Evolutionary conservation across 768 basidiomycete genomes (phyloP), one percentile per base, ranked within the genome.

Genomic region (Boletus patriciae): DNA sequence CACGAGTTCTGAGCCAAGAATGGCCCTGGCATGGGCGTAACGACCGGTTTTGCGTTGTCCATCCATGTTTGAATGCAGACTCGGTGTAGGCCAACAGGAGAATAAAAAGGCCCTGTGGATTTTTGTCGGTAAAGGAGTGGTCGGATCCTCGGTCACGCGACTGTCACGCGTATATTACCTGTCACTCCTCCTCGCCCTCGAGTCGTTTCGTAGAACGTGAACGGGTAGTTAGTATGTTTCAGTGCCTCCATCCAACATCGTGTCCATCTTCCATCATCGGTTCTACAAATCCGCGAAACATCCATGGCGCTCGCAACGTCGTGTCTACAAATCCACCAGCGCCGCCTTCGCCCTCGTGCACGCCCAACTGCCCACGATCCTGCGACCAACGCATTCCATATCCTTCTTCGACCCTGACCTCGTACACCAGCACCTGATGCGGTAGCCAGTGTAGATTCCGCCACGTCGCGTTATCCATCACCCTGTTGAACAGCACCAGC

Each of bases 1-100:
- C 63, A 84, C 83, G 16, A 94, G 74, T 61, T 89, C 86, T 40
- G 82, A 73, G 8, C 94, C 94, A 4, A 98, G 80, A 54, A 98
- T 88, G 13, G 91, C 87, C 59, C 81, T 76, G 6, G 88, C 87
- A 69, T 94, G 87, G 6, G 76, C 67, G 27, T 76, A 80, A 25
- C 88, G 80, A 44, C 76, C 52, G 34, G 31, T 23, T 36, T 45
- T 61, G 27, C 34, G 59, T 18, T 61, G 37, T 13, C 53, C n/a
- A 6, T 62, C 49, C 52, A 62, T 61, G 43, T 42, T 51, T 2
- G 51, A 46, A 25, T 23, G 34, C 3, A 34, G 9, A 33, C 6
- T 31, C 1, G 8, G 31, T 21, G 46, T n/a, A 18, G 18, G 7
- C 18, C 27, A 3, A 44, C 25, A n/a, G 55, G 42, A 11, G 37